Conservation (phyloP, 208 protist genomes). For the Trypanosoma rangeli region DNA sequence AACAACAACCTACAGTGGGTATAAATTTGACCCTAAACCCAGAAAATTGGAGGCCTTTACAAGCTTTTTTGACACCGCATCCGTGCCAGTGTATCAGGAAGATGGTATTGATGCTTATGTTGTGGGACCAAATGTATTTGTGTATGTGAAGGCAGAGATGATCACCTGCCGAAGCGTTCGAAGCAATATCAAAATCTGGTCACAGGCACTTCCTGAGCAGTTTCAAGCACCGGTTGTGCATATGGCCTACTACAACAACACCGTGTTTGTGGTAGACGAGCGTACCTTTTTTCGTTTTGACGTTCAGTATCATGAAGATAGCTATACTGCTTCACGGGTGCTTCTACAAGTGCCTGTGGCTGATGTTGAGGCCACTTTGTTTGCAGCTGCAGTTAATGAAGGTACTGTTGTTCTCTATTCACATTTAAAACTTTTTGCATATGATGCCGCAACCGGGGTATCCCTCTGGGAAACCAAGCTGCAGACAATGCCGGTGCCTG, state of each 20-base stretch:
- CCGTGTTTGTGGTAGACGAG: conserved; percentile 24
- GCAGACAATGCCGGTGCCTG: neutral
- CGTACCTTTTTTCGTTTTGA: conserved; percentile 13
- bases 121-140: conserved; percentile 28
- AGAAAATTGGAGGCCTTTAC: conserved; percentile 17
- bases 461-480: neutral
- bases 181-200: conserved; percentile 24
- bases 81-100: neutral
- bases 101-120: conserved; percentile 18
- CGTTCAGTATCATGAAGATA: conserved; percentile 20
- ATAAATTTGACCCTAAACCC: conserved; percentile 4
- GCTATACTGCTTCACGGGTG: conserved; percentile 5
- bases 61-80: conserved; percentile 4
- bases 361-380: neutral
- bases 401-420: conserved; percentile 14
- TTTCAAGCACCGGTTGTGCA: conserved; percentile 16
- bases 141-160: conserved; percentile 8
- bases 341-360: neutral
- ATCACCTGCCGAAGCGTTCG: conserved; percentile 28
- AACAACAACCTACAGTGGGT: conserved; percentile 17
- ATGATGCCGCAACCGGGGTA: conserved; percentile 20
- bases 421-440: neutral
- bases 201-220: conserved; percentile 8
- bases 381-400: conserved; percentile 9
- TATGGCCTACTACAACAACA: conserved; percentile 33